Conservation (phyloP, 805 yeast genomes). For the Hemisphaericaspora nanyangensis region DNA sequence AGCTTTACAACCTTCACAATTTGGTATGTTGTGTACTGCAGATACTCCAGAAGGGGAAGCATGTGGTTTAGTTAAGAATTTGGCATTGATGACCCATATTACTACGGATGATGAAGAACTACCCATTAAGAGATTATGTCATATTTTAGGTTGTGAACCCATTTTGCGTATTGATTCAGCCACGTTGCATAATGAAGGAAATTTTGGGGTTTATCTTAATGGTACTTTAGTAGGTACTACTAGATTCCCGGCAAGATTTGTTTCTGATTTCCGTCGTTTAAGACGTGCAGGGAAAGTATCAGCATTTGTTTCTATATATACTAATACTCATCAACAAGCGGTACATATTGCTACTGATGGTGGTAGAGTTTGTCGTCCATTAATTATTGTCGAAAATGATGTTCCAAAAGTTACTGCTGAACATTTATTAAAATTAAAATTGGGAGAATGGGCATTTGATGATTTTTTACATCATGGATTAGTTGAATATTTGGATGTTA, state of each 20-base stretch:
- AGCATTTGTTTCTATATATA: constrained; percentile 86
- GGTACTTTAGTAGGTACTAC: constrained; percentile 95
- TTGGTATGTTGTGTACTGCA: constrained; percentile 97
- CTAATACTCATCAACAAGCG: constrained; percentile 84
- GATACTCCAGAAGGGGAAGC: constrained; percentile 99
- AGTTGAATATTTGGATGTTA: constrained; percentile 94
- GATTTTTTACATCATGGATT: constrained; percentile 82
- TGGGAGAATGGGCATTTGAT: constrained; percentile 82
- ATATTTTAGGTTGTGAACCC: constrained; percentile 84
- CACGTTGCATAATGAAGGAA: constrained; percentile 69
- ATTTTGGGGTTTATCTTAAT: constrained; percentile 82
- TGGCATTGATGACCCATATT: constrained; percentile 97
- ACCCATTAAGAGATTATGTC: constrained; percentile 77
- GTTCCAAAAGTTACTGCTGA: constrained; percentile 64
- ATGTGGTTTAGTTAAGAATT: constrained; percentile 94
- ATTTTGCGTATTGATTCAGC: constrained; percentile 78
- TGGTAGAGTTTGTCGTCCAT: constrained; percentile 95
- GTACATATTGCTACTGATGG: constrained; percentile 99
- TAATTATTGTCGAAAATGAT: constrained; percentile 76
- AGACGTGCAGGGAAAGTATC: constrained; percentile 85
- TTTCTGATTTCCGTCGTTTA: constrained; percentile 67
- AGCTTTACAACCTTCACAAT: constrained; percentile 97
- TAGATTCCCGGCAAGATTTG: constrained; percentile 80
- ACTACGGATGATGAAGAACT: constrained; percentile 97
- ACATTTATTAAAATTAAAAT: constrained; percentile 60